Evolutionary conservation across 2,329 filamentous ascomycete genomes (phyloP).

Genomic region (Microdochium bolleyi): DNA sequence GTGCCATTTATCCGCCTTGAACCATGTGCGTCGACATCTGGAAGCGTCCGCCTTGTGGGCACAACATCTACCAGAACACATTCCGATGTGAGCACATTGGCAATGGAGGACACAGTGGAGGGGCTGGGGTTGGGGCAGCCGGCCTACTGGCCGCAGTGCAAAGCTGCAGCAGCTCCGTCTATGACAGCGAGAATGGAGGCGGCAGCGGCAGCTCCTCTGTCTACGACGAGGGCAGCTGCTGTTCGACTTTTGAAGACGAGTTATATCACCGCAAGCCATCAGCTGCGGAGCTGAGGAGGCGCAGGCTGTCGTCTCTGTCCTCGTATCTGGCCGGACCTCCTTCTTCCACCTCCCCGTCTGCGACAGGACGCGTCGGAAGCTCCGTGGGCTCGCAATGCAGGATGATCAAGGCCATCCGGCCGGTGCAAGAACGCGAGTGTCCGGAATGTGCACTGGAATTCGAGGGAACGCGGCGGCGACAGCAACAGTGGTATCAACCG

Average conservation of each 20-base stretch:
- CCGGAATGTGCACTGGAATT: not conserved
- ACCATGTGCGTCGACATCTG: constrained; percentile 24
- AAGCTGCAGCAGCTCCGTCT: no score
- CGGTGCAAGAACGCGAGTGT: not conserved
- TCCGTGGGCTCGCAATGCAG: not conserved
- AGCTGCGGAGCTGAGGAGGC: not conserved
- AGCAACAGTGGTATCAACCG: not conserved
- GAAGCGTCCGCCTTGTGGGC: constrained; percentile 16
- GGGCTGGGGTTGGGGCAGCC: not conserved
- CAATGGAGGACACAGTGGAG: not conserved
- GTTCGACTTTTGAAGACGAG: not conserved
- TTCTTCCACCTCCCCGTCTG: not conserved
- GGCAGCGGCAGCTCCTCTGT: no score
- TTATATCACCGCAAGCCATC: not conserved
- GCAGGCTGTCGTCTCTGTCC: not conserved
- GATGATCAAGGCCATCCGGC: not conserved
- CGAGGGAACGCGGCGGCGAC: not conserved
- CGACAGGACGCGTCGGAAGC: not conserved
- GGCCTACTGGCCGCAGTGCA: no score
- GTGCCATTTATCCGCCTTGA: no score
- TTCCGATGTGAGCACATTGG: constrained; percentile 16
- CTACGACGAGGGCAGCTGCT: no score
- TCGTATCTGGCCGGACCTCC: not conserved
- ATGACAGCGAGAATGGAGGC: no score
- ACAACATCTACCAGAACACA: constrained; percentile 25